Base-by-base conservation (phyloP, 2,329 filamentous ascomycete species). In the Hymenoscyphus fructigenus region DNA sequence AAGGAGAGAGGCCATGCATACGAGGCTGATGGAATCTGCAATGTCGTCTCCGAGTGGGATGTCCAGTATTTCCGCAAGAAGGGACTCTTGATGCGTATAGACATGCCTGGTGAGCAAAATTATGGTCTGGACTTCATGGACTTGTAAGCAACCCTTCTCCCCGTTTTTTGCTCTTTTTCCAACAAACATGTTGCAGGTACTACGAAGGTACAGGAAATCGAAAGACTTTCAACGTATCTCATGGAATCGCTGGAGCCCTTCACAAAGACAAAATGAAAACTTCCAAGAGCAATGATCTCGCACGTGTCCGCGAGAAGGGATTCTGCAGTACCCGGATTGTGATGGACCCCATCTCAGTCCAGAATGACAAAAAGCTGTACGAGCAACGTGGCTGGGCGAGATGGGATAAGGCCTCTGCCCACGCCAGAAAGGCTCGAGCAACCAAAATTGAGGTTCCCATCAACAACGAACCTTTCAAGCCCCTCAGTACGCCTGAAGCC, bases 121-220 rank as follows among this genome's bases (percentile, higher is more conserved):
- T 71, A 62, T 41, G 67, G 70, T 1, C 61, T 71, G 9, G 65
- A 70, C 17, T 67, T 63, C 38, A 71, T 72, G 69, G 71, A 72
- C 44, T 50, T 72, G 12, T 53, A 23, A 50, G 44, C n/a, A 44
- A n/a, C 41, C 41, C 17, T n/a, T 6, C 41, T 17, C n/a, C 10
- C 20, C 9, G 10, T 50, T 23, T n/a, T 20, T 44, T 17, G 15
- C 9, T 26, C 10, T 12, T 23, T 12, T 4, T 17, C 4, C 44
- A 17, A 26, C 44, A 2, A 50, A 26, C 17, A 47, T 10, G 5
- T 50, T 23, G 20, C 44, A 50, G 44, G 44, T 69, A 69, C 36
- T 61, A 70, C 50, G n/a, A 57, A 17, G 57, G 60, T 36, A 53
- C 38, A 7, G 61, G 61, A 17, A 53, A 64, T 56, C 62, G 38